These are phyloP conservation scores for Zygosaccharomyces kombuchaensis DNA, from an alignment of 805 yeast species.

Conservation along the genomic window DNA sequence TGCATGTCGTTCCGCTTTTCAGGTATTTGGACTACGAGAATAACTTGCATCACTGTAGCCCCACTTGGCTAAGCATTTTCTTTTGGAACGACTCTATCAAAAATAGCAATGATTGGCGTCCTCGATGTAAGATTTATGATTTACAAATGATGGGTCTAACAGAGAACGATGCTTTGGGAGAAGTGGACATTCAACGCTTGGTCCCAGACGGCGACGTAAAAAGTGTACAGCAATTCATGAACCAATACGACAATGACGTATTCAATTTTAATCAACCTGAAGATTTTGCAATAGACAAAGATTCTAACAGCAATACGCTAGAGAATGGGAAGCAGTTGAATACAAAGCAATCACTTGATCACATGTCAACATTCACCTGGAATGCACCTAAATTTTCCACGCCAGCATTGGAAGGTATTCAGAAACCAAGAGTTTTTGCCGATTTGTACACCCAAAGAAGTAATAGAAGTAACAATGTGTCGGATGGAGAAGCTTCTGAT, in stretches of 20 bases:
- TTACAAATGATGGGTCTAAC: slow-evolving; percentile 97
- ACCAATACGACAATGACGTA: slow-evolving; percentile 56
- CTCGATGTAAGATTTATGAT: slow-evolving; percentile 90
- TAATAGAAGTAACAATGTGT: slow-evolving; percentile 1
- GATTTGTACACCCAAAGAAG: slow-evolving; percentile 14
- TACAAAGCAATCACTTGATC: slow-evolving; percentile 3
- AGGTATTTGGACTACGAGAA: slow-evolving; percentile 55
- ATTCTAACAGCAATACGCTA: not conserved
- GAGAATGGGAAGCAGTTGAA: not conserved
- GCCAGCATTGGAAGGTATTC: slow-evolving; percentile 25
- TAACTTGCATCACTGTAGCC: slow-evolving; percentile 67
- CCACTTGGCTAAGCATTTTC: slow-evolving; percentile 93
- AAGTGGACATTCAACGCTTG: slow-evolving; percentile 58
- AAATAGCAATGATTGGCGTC: slow-evolving; percentile 68
- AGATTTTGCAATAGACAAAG: not conserved
- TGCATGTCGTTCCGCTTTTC: slow-evolving; percentile 87
- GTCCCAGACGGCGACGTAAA: slow-evolving; percentile 31
- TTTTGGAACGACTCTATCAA: slow-evolving; percentile 64
- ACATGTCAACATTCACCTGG: slow-evolving; percentile 24
- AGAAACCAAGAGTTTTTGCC: slow-evolving; percentile 25
- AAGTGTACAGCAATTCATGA: slow-evolving; percentile 58
- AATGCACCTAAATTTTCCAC: slow-evolving; percentile 24
- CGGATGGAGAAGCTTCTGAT: not conserved
- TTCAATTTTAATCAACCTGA: slow-evolving; percentile 34
- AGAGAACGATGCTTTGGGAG: slow-evolving; percentile 76